Evolutionary conservation across 1,139 yeast genomes (phyloP).

Genomic region (Lodderomyces beijingensis): DNA sequence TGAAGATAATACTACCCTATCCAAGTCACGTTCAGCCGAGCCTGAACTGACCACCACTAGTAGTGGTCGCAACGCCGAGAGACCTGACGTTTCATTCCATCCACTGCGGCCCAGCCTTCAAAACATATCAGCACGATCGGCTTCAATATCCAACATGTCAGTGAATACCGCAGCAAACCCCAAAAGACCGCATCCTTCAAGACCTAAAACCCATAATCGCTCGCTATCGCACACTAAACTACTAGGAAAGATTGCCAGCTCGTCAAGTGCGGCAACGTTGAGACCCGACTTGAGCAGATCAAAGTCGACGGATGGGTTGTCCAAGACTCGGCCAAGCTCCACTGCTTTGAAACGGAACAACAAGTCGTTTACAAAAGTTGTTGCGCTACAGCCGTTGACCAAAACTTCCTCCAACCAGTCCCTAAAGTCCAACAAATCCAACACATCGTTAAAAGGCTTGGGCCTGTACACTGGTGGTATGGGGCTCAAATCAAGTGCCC

Average conservation of each 20-base stretch:
- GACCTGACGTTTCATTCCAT: too few relatives aligned
- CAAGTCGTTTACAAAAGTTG: constrained; percentile 34
- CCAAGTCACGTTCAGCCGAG: too few relatives aligned
- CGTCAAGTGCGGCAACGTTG: constrained; percentile 7
- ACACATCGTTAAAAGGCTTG: constrained; percentile 32
- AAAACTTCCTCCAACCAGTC: constrained; percentile 33
- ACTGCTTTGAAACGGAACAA: constrained; percentile 31
- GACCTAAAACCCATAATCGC: constrained; percentile 18
- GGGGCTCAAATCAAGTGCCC: constrained; percentile 38
- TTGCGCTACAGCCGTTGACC: constrained; percentile 39
- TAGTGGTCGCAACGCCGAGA: too few relatives aligned
- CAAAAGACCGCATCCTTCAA: constrained; percentile 9
- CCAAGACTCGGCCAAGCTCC: constrained; percentile 14
- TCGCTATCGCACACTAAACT: constrained; percentile 33
- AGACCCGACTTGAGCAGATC: constrained; percentile 38
- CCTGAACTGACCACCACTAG: too few relatives aligned
- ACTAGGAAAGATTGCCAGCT: constrained; percentile 16
- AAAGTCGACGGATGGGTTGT: constrained; percentile 41
- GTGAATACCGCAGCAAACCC: constrained; percentile 5
- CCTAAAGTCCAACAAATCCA: constrained; percentile 29
- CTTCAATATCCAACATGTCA: constrained; percentile 10
- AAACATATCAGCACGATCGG: constrained; percentile 8
- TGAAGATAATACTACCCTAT: too few relatives aligned
- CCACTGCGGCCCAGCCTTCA: too few relatives aligned
- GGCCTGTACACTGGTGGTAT: constrained; percentile 13